Conservation (phyloP, 345 rosid genomes). For the Anacardium occidentale region DNA sequence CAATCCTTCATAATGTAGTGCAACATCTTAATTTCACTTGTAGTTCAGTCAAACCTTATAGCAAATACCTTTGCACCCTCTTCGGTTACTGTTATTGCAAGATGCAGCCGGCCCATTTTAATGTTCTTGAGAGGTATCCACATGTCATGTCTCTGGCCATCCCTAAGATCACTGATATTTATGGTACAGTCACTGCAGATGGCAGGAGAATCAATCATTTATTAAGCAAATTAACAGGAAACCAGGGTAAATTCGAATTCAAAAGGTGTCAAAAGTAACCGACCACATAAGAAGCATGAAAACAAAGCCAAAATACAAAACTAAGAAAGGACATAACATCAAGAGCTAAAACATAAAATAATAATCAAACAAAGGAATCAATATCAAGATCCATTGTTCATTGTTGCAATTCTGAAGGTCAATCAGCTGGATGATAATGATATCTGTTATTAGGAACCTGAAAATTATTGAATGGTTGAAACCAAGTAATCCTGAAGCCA, state of each 20-base stretch:
- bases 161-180: conserved; percentile 57
- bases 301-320: not conserved
- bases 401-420: too few relatives aligned
- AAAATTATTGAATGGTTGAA: too few relatives aligned
- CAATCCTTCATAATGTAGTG: not conserved
- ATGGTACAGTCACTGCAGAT: conserved; percentile 59
- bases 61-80: conserved; percentile 48
- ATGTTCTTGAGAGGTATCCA: conserved; percentile 85
- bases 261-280: not conserved
- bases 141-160: conserved; percentile 78
- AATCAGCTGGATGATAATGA: too few relatives aligned
- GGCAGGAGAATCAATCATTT: conserved; percentile 4
- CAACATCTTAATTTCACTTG: conserved; percentile 3
- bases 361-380: not conserved
- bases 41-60: not conserved
- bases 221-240: not conserved
- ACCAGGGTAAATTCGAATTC: not conserved
- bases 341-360: not conserved
- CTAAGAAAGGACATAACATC: not conserved
- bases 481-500: too few relatives aligned
- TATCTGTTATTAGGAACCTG: too few relatives aligned
- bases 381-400: not conserved
- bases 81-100: conserved; percentile 69
- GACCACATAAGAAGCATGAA: not conserved
- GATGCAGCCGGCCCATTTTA: conserved; percentile 79